phyloP scores from a whole-genome alignment of 1,139 yeast species.

The Kodamaea sp. region DNA sequence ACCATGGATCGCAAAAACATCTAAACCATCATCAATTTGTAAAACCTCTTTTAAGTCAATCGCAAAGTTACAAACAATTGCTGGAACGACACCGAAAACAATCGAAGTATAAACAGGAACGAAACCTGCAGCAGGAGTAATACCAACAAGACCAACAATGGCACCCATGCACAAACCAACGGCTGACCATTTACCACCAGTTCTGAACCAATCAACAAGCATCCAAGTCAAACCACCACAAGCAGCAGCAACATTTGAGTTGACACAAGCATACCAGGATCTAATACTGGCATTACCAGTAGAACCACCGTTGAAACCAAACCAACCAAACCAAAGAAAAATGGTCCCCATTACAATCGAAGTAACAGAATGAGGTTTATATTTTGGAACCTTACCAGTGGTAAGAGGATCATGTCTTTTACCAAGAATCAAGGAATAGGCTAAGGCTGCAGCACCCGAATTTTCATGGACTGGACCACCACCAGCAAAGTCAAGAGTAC shows the following conservation, averaged over 20 bases:
- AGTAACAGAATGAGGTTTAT: constrained; percentile 87
- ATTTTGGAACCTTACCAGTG: constrained; percentile 68
- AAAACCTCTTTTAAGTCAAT: constrained; percentile 71
- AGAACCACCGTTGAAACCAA: constrained; percentile 96
- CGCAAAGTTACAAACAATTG: constrained; percentile 76
- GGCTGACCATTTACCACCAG: constrained; percentile 90
- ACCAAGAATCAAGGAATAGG: constrained; percentile 88
- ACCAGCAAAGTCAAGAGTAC: constrained; percentile 94
- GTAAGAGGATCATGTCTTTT: constrained; percentile 84
- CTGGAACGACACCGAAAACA: constrained; percentile 79
- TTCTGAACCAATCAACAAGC: constrained; percentile 84
- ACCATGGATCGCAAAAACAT: constrained; percentile 91
- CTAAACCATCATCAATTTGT: constrained; percentile 91
- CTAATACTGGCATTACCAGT: constrained; percentile 89
- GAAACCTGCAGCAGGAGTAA: constrained; percentile 96
- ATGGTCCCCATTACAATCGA: constrained; percentile 91
- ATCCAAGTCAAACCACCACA: constrained; percentile 91
- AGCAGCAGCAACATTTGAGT: constrained; percentile 91
- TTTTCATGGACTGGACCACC: constrained; percentile 97
- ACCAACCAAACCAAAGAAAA: constrained; percentile 98
- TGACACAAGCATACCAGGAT: constrained; percentile 89
- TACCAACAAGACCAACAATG: constrained; percentile 90
- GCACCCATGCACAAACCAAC: constrained; percentile 94
- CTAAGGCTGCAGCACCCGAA: constrained; percentile 92
- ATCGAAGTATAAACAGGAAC: constrained; percentile 89